Percentiles rank a stretch among this genome's conserved stretches.
These are phyloP conservation scores for Wolfiporia cocos DNA, from an alignment of 1,284 basidiomycete genomes.

Conservation along the genomic window DNA sequence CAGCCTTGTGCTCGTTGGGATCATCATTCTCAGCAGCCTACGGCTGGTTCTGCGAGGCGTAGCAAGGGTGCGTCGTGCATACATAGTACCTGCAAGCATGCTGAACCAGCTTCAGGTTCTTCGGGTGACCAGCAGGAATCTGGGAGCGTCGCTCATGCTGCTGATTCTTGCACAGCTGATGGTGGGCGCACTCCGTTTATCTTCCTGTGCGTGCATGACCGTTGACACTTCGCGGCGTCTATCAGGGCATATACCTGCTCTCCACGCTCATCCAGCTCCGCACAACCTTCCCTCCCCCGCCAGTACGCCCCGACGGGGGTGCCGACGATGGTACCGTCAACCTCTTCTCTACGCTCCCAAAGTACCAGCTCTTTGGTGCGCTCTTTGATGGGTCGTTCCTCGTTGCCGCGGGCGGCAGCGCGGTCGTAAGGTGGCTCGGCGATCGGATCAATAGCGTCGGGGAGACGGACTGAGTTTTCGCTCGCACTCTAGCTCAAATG, in stretches of 20 bases:
- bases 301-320: slow-evolving; percentile 18
- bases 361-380: slow-evolving; percentile 65
- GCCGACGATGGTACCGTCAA: slow-evolving; percentile 32
- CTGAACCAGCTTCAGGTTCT: slow-evolving; percentile 35
- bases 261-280: slow-evolving; percentile 74
- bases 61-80: slow-evolving; percentile 40
- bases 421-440: slow-evolving; percentile 42
- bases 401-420: slow-evolving; percentile 41
- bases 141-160: slow-evolving; percentile 66
- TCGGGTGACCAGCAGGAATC: slow-evolving; percentile 57
- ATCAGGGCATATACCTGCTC: slow-evolving; percentile 70
- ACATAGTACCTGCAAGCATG: slow-evolving; percentile 2
- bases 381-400: slow-evolving; percentile 72
- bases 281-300: slow-evolving; percentile 62
- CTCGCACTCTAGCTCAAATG: too few relatives aligned
- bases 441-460: slow-evolving; percentile 15
- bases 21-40: slow-evolving; percentile 67
- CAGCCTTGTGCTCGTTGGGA: slow-evolving; percentile 62
- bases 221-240: too few relatives aligned
- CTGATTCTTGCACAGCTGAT: slow-evolving; percentile 73
- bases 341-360: slow-evolving; percentile 68
- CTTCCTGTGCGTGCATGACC: not conserved
- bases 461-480: not conserved
- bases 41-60: slow-evolving; percentile 60
- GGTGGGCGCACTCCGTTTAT: slow-evolving; percentile 36